phyloP scores from a whole-genome alignment of 2,329 filamentous ascomycete species.

The Hirsutella minnesotensis region DNA sequence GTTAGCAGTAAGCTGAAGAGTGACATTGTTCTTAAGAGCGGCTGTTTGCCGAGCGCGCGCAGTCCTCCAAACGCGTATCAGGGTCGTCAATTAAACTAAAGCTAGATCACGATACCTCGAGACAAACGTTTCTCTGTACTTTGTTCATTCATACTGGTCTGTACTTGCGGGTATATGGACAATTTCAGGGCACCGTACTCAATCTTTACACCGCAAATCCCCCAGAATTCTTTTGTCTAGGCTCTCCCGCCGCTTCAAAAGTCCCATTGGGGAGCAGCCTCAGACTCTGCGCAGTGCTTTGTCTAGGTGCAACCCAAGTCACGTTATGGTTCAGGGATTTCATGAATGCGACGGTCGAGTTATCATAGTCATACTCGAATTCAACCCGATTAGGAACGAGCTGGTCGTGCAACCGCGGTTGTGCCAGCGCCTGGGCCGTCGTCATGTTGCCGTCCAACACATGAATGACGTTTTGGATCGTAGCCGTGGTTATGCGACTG shows the following conservation, averaged over 20 bases:
- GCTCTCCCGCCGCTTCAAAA: slow-evolving; percentile 75
- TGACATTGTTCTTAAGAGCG: too few species aligned
- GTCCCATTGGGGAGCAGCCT: slow-evolving; percentile 47
- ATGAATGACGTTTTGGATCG: slow-evolving; percentile 65
- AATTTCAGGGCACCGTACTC: too few species aligned
- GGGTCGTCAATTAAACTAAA: too few species aligned
- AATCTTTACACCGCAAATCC: slow-evolving; percentile 46
- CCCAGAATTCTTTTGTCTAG: slow-evolving; percentile 64
- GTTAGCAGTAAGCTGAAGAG: too few species aligned
- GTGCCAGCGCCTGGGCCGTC: slow-evolving; percentile 48
- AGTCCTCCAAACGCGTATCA: too few species aligned
- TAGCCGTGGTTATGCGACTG: slow-evolving; percentile 72
- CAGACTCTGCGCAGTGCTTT: slow-evolving; percentile 64
- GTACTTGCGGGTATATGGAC: too few species aligned
- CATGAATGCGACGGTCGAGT: slow-evolving; percentile 56
- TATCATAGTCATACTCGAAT: slow-evolving; percentile 66
- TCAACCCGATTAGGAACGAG: slow-evolving; percentile 54
- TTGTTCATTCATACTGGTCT: too few species aligned
- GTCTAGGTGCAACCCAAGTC: slow-evolving; percentile 52
- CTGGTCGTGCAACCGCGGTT: slow-evolving; percentile 73
- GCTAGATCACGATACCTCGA: too few species aligned
- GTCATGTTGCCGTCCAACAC: slow-evolving; percentile 57
- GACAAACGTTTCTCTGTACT: too few species aligned
- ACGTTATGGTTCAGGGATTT: slow-evolving; percentile 59
- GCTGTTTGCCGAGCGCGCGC: too few species aligned